Percentiles rank a stretch among this genome's conserved stretches.
Conservation (phyloP, 2,329 filamentous ascomycete genomes). For the Cytospora leucostoma region DNA sequence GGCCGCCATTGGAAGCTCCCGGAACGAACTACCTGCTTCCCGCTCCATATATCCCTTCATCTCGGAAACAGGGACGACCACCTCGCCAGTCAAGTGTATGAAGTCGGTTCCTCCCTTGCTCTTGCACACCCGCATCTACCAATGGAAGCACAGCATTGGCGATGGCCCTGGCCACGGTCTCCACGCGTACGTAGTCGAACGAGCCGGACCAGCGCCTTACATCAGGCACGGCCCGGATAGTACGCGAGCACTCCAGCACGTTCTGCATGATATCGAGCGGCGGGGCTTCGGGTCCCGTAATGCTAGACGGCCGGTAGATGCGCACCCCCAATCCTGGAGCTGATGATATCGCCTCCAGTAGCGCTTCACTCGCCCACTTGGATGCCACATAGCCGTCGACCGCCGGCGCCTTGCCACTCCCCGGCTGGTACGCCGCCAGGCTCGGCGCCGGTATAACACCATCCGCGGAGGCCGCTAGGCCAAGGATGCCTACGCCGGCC, state of each 20-base stretch:
- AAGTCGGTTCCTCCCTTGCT: neutral
- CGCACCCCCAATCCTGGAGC: neutral
- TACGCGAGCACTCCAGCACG: neutral
- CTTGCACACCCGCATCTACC: neutral
- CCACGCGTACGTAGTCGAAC: neutral
- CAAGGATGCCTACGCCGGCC: slow-evolving; percentile 5
- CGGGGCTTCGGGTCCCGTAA: neutral
- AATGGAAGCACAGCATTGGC: neutral
- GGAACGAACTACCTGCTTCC: neutral
- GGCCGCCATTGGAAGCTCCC: neutral
- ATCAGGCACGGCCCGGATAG: neutral
- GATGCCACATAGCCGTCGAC: neutral
- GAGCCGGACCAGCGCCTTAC: neutral
- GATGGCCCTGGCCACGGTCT: slow-evolving; percentile 7
- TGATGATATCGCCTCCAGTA: neutral
- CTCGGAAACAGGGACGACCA: neutral
- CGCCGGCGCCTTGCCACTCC: neutral
- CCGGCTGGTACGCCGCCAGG: neutral
- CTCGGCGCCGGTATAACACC: neutral
- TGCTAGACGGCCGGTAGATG: slow-evolving; percentile 2
- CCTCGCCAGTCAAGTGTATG: neutral
- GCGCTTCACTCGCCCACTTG: slow-evolving; percentile 2
- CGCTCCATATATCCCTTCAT: neutral
- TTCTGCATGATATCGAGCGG: neutral
- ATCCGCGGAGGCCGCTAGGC: neutral